A percentile compares a stretch with the other conserved stretches of the same genome.
These are phyloP conservation scores for Haplosporangium gracile DNA, from an alignment of 192 early-diverging fungal genomes.

Conservation along the genomic window DNA sequence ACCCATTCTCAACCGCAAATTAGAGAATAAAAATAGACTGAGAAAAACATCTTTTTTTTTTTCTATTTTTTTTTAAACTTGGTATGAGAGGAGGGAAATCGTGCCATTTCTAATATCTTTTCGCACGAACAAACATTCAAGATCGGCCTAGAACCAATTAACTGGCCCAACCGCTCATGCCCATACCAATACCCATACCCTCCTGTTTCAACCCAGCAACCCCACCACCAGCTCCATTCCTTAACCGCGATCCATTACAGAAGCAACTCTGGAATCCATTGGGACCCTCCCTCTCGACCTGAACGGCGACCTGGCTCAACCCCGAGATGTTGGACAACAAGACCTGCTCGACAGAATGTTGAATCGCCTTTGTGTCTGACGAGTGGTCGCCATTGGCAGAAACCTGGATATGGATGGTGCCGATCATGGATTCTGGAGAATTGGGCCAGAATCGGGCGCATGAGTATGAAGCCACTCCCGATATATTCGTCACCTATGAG, in stretches of 20 bases:
- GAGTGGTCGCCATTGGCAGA: slow-evolving; percentile 21
- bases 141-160: not conserved
- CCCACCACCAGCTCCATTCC: not conserved
- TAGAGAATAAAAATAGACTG: no score
- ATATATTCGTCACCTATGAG: slow-evolving; percentile 35
- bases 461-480: slow-evolving; percentile 57
- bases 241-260: slow-evolving; percentile 55
- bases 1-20: no score
- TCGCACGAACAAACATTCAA: no score
- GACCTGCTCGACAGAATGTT: slow-evolving; percentile 56
- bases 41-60: no score
- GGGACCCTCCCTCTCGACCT: slow-evolving; percentile 60
- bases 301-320: slow-evolving; percentile 64
- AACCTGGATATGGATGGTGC: slow-evolving; percentile 65
- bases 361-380: slow-evolving; percentile 47
- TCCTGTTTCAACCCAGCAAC: not conserved
- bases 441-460: slow-evolving; percentile 72
- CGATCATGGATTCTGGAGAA: slow-evolving; percentile 64
- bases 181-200: not conserved
- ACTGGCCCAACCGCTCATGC: slow-evolving; percentile 15
- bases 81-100: no score
- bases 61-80: no score
- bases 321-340: slow-evolving; percentile 63
- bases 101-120: no score
- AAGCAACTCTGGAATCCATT: slow-evolving; percentile 53